Conservation (phyloP, 768 basidiomycete genomes). For the Russula dissimulans region DNA sequence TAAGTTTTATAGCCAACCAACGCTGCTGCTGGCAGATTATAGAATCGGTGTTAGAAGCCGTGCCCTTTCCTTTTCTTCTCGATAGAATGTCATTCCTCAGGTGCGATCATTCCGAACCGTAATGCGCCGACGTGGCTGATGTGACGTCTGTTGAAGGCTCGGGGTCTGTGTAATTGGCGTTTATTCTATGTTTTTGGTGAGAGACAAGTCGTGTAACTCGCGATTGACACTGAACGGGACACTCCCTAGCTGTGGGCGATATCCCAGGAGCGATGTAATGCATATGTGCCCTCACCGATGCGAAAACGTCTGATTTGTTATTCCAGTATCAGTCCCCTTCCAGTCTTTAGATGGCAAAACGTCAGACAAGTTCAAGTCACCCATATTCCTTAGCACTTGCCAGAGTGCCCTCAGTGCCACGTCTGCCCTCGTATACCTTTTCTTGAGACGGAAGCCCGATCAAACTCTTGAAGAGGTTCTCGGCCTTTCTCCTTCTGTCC, state of each 20-base stretch:
- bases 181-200: conserved; percentile 20
- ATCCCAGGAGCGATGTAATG: conserved; percentile 84
- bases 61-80: background rate
- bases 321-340: conserved; percentile 79
- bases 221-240: background rate
- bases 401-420: conserved; percentile 74
- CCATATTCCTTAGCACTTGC: conserved; percentile 75
- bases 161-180: conserved; percentile 19
- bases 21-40: background rate
- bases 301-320: background rate
- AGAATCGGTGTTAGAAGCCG: background rate
- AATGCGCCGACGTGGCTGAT: background rate
- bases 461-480: conserved; percentile 48
- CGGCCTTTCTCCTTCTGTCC: conserved; percentile 41
- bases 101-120: background rate
- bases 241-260: conserved; percentile 73
- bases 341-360: conserved; percentile 52
- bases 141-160: background rate
- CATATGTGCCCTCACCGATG: background rate
- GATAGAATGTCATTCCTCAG: conserved; percentile 13
- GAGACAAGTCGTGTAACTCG: background rate
- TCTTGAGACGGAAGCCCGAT: conserved; percentile 45
- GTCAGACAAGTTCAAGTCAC: conserved; percentile 72
- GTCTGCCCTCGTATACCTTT: conserved; percentile 70
- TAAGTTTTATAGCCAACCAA: background rate